Evolutionary conservation across 1,284 basidiomycete species (phyloP), one percentile per base, ranked within the genome.

Genomic region (Pholiota adiposa): DNA sequence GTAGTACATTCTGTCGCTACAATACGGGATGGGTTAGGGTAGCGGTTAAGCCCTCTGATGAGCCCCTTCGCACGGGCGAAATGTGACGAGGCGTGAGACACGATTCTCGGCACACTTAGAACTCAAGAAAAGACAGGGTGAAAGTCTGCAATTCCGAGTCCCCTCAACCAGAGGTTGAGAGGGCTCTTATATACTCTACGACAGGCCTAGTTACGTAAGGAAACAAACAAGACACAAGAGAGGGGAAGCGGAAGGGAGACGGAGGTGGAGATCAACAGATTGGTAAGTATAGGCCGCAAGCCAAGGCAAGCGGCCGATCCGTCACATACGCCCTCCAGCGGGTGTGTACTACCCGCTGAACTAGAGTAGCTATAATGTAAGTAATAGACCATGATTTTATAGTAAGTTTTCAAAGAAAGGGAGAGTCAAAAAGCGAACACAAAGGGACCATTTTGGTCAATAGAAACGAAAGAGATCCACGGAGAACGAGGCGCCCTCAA

Each of bases 241-340:
- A 29, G 2, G 16, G 44, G 9, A 12, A 3, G 2, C 27, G 11
- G 23, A 29, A 4, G 6, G 44, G 18, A 48, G 25, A 29, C 16
- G 18, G 44, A 25, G 23, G 44, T 21, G 27, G 44, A 29, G 11
- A 3, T 11, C 6, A 19, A 48, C 27, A 29, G 18, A 14, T 18
- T 2, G 41, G 16, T 48, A 48, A 48, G 25, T 11, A 27, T 14
- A 5, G 21, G 44, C 27, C 23, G 19, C 43, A 48, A 2, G 44
- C 23, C 44, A 27, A 48, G 44, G 12, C 43, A 14, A 7, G 43
- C 43, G 19, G 23, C 44, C 25, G 25, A 48, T 48, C 44, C 44
- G 25, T 48, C 25, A 48, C 44, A 48, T 48, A 48, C 25, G 44
- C 44, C 44, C 44, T 48, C 44, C 25, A 48, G 44, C 44, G 25